Conservation (phyloP, 2,329 filamentous ascomycete species). For the Monilinia polystroma region DNA sequence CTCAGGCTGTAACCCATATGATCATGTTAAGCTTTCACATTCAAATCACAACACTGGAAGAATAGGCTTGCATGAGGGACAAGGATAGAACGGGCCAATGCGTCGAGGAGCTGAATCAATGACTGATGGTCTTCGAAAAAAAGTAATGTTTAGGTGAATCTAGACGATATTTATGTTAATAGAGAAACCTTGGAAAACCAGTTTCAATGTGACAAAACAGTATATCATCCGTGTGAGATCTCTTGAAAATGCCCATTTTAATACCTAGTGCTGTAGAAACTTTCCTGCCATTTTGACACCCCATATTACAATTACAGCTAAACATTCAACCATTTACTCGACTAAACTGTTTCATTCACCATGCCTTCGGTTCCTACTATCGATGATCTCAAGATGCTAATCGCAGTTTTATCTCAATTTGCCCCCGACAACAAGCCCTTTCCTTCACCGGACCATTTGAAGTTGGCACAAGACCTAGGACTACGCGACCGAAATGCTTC, state of each 20-base stretch:
- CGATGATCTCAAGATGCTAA: conserved; percentile 4
- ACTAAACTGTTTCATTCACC: neutral
- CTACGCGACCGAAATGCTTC: neutral
- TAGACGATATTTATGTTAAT: neutral
- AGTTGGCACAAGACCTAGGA: neutral
- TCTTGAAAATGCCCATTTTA: neutral
- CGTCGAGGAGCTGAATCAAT: neutral
- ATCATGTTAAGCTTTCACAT: neutral
- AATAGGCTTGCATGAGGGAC: neutral
- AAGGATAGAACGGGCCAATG: neutral
- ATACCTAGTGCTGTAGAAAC: neutral
- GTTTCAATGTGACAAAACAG: neutral
- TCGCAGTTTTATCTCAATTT: neutral
- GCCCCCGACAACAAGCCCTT: neutral
- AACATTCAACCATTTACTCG: neutral
- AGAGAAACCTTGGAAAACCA: neutral
- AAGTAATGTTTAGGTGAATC: neutral
- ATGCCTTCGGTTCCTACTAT: neutral
- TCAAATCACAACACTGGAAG: neutral
- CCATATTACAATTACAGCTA: neutral
- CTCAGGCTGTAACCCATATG: no score
- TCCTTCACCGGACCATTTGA: neutral
- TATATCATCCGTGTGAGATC: neutral
- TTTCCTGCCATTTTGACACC: neutral
- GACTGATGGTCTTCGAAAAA: neutral